Evolutionary conservation across 2,329 filamentous ascomycete genomes (phyloP), one percentile per base, ranked within the genome.

Genomic region (Clonostachys solani): DNA sequence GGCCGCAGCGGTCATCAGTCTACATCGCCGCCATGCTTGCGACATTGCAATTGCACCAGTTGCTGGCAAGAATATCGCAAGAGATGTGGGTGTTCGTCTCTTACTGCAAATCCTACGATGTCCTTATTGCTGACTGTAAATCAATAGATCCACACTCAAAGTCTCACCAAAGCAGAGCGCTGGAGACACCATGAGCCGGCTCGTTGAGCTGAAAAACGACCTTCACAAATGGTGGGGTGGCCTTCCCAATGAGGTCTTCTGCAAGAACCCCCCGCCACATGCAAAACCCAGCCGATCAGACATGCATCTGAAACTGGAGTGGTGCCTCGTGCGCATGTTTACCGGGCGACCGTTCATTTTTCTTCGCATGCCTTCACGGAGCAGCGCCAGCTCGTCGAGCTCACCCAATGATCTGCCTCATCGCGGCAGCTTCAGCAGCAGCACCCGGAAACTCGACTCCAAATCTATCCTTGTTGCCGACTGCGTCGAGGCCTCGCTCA

Each of bases 271-370:
- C 12, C 67, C 64, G 18, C 63, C 72, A 1, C 56, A 61, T 29
- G 23, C 23, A 10, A 29, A 29, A 29, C 23, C 23, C 23, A 29
- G 73, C 46, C 72, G 76, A 10, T 66, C 71, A 5, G 72, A 74
- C 40, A 69, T 75, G 40, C 76, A 80, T 47, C 58, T 80, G 9
- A 72, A 73, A 48, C 62, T 80, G 4, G 74, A 77, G 49, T 77
- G 77, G 54, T 76, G 75, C 53, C 64, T 78, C 40, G 67, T 75
- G 5, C 66, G 75, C 40, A 74, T 80, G 55, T 80, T 77, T 49
- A 68, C 76, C 46, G 77, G 76, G n/a, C 70, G 77, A 4, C 72
- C 74, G 3, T 80, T 80, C 52, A 69, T 80, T 18, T 38, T 38
- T 18, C 58, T 44, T 60, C 60, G 18, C 34, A 35, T 23, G 33